Evolutionary conservation across 495 filamentous ascomycete species (phyloP).

Genomic region (Amphirosellinia nigrospora): DNA sequence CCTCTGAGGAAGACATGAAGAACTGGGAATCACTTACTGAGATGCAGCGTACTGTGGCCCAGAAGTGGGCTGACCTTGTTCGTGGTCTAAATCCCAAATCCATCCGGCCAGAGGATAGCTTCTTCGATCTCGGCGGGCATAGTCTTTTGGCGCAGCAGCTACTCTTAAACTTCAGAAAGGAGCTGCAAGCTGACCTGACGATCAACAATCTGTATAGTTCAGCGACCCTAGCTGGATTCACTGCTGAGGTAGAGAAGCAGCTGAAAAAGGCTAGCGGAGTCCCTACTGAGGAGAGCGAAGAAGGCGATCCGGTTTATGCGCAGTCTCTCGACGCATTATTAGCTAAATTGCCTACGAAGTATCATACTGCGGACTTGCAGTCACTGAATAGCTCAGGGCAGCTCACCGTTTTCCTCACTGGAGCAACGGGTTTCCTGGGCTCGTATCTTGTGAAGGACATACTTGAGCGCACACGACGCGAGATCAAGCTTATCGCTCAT

Average conservation of each 20-base stretch:
- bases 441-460: constrained; percentile 68
- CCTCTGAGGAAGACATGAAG: constrained; percentile 71
- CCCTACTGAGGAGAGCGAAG: constrained; percentile 46
- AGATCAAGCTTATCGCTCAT: constrained; percentile 66
- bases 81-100: constrained; percentile 62
- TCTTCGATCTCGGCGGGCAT: constrained; percentile 91
- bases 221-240: constrained; percentile 75
- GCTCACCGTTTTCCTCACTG: constrained; percentile 80
- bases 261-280: constrained; percentile 32
- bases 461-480: background rate
- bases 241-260: constrained; percentile 72
- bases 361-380: constrained; percentile 44
- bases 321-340: constrained; percentile 58
- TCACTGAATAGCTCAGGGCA: constrained; percentile 31
- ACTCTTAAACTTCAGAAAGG: constrained; percentile 69
- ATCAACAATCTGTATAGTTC: constrained; percentile 80
- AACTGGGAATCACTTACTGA: constrained; percentile 66
- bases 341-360: constrained; percentile 43
- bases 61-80: constrained; percentile 54
- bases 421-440: constrained; percentile 91
- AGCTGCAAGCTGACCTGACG: constrained; percentile 67
- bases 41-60: constrained; percentile 46
- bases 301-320: constrained; percentile 73
- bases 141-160: constrained; percentile 87
- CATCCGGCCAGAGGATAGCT: constrained; percentile 69